Conservation (phyloP, 2,329 filamentous ascomycete genomes). For the Colletotrichum sp. region DNA sequence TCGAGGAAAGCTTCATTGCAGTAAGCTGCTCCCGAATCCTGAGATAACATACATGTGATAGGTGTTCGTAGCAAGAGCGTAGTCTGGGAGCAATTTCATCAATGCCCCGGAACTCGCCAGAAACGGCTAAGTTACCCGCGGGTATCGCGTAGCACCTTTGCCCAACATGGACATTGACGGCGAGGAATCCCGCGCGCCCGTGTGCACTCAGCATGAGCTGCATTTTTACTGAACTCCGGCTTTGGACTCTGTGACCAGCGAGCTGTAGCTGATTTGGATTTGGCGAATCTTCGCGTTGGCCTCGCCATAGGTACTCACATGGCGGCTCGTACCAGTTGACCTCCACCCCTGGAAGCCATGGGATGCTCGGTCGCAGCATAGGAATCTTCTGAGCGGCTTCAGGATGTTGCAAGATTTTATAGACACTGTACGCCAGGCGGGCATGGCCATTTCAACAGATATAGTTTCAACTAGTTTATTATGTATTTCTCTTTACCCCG, state of each 20-base stretch:
- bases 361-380: no score
- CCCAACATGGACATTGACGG: neutral
- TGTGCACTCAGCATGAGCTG: neutral
- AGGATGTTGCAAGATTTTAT: neutral
- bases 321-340: neutral
- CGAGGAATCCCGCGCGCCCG: neutral
- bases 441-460: no score
- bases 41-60: neutral
- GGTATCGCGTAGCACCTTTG: neutral
- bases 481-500: no score
- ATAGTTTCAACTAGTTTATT: no score
- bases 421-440: no score
- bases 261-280: neutral
- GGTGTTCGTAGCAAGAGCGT: neutral
- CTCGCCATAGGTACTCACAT: neutral
- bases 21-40: neutral
- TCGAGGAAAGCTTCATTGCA: neutral
- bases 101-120: neutral
- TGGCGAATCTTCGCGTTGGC: neutral
- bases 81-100: neutral
- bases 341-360: no score
- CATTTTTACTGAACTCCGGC: accelerated
- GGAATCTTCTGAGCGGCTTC: accelerated
- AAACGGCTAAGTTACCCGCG: neutral
- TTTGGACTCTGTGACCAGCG: accelerated